Conservation (phyloP, 208 protist genomes). For the Spongospora subterranea region DNA sequence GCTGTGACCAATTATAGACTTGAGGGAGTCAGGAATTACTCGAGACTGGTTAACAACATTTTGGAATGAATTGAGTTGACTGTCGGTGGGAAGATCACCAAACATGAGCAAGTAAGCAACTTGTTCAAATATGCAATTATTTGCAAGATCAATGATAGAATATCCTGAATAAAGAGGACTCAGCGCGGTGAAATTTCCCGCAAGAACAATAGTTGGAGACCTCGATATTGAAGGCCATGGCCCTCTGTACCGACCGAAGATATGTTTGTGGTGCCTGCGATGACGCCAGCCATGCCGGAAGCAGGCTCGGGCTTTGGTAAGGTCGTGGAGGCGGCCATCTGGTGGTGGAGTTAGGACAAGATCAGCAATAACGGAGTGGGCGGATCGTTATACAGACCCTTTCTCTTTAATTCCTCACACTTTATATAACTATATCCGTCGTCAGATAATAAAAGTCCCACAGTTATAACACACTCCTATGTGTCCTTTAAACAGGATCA, state of each 20-base stretch:
- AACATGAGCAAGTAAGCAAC: conserved; percentile 52
- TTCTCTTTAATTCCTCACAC: too few relatives aligned
- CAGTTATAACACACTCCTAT: too few relatives aligned
- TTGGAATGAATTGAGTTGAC: neutral
- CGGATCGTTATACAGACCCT: too few relatives aligned
- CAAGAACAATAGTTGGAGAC: neutral
- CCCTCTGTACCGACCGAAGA: neutral
- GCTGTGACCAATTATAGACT: neutral
- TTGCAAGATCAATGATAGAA: neutral
- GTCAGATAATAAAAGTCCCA: too few relatives aligned
- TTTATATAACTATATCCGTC: too few relatives aligned
- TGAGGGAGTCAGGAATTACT: neutral
- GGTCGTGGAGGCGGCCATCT: too few relatives aligned
- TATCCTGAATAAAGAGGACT: neutral
- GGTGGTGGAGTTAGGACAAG: too few relatives aligned
- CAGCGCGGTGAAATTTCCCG: neutral
- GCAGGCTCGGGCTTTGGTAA: too few relatives aligned
- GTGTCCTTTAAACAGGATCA: too few relatives aligned
- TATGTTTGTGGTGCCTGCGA: neutral
- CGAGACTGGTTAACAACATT: neutral
- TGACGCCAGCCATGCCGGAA: neutral
- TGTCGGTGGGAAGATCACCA: neutral
- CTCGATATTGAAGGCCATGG: neutral
- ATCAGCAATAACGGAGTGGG: too few relatives aligned
- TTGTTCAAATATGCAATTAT: conserved; percentile 1